phyloP scores from a whole-genome alignment of 106 monocot genomes.

The Triglochin maritima region DNA sequence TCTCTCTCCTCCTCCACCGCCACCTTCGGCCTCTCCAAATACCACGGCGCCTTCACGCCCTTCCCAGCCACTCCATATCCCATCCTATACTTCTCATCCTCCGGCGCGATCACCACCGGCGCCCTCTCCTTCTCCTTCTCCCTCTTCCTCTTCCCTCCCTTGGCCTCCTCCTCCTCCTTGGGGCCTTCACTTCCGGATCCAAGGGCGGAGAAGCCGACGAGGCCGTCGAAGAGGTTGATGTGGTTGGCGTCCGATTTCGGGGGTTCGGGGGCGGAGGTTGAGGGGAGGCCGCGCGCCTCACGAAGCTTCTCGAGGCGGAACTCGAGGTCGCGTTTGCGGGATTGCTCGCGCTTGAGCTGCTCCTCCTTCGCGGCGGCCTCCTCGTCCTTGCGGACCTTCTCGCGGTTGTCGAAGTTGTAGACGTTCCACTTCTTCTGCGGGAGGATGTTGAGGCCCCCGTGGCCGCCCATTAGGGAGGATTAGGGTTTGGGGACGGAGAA shows the following conservation, averaged over 20 bases:
- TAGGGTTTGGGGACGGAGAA: not conserved
- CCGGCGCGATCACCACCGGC: constrained; percentile 30
- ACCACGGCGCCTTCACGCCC: constrained; percentile 91
- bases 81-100: constrained; percentile 89
- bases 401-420: constrained; percentile 92
- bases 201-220: constrained; percentile 36
- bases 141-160: constrained; percentile 10
- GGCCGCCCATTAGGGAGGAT: constrained; percentile 61
- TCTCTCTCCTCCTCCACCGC: not conserved
- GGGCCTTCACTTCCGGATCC: not conserved
- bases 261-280: not conserved
- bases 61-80: constrained; percentile 84
- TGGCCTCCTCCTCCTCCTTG: not conserved
- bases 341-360: constrained; percentile 64
- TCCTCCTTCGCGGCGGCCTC: constrained; percentile 82
- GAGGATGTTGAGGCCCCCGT: constrained; percentile 87
- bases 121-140: constrained; percentile 29
- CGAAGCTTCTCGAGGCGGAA: constrained; percentile 70
- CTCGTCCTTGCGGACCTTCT: constrained; percentile 91
- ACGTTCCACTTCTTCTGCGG: constrained; percentile 99
- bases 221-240: constrained; percentile 68
- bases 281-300: constrained; percentile 24
- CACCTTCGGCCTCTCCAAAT: constrained; percentile 14
- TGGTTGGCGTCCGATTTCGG: constrained; percentile 34
- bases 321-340: constrained; percentile 62